Conservation (phyloP, 768 basidiomycete species). For the Calocera viscosa region DNA sequence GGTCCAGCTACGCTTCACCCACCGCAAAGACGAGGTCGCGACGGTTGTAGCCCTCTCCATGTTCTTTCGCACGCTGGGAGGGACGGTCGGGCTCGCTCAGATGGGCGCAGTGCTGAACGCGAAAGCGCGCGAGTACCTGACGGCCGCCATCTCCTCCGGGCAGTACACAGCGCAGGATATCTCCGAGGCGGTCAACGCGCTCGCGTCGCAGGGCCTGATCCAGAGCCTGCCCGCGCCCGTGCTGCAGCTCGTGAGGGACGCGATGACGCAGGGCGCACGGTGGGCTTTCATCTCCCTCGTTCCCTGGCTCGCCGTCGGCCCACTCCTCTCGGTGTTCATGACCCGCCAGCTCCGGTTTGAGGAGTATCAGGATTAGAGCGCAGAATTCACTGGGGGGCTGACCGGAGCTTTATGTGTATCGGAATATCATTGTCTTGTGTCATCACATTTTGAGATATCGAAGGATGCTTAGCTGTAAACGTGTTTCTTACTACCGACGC, state of each 20-base stretch:
- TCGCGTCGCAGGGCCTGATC: conserved; percentile 31
- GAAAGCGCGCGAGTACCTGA: conserved; percentile 31
- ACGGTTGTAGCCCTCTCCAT: conserved; percentile 34
- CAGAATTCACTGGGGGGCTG: too few relatives aligned
- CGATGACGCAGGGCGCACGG: conserved; percentile 32
- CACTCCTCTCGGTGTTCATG: conserved; percentile 31
- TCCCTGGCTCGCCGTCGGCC: conserved; percentile 35
- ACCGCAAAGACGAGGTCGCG: conserved; percentile 32
- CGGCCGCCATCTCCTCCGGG: conserved; percentile 21
- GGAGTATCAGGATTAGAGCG: not conserved
- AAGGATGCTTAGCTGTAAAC: too few relatives aligned
- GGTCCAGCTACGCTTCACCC: conserved; percentile 28
- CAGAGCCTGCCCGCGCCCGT: conserved; percentile 28
- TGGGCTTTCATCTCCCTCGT: conserved; percentile 39
- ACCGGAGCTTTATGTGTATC: too few relatives aligned
- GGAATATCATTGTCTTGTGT: too few relatives aligned
- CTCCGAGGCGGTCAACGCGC: conserved; percentile 21
- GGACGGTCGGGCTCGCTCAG: conserved; percentile 43
- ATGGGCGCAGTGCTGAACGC: conserved; percentile 38
- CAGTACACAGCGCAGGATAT: conserved; percentile 26
- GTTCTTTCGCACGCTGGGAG: conserved; percentile 41
- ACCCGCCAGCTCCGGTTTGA: not conserved
- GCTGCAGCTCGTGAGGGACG: conserved; percentile 30
- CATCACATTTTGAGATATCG: too few relatives aligned
- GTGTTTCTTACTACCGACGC: too few relatives aligned